Evolutionary conservation across 2,329 filamentous ascomycete genomes (phyloP).

Genomic region (Epichloe typhina): DNA sequence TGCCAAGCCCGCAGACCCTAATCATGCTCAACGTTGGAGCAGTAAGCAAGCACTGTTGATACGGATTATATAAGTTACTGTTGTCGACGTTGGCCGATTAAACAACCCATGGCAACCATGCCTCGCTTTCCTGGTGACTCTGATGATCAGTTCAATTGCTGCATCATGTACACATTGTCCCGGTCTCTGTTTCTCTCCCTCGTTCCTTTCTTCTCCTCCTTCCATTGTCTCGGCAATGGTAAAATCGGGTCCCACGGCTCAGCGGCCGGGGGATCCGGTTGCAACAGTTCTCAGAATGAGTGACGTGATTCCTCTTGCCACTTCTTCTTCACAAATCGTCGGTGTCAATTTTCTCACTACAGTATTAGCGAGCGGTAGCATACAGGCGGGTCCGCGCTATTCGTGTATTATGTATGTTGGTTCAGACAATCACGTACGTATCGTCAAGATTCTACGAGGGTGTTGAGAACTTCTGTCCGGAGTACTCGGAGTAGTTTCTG

Average conservation of each 20-base stretch:
- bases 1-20: not conserved
- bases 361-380: not conserved
- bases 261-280: not conserved
- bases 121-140: no score
- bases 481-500: not conserved
- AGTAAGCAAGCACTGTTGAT: not conserved
- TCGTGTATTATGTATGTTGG: not conserved
- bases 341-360: no score
- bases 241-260: not conserved
- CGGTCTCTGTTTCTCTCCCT: no score
- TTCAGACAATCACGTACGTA: not conserved
- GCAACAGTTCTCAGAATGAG: not conserved
- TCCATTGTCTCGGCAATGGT: not conserved
- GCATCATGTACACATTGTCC: no score
- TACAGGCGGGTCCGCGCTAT: not conserved
- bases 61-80: not conserved
- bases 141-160: no score
- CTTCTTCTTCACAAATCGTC: not conserved
- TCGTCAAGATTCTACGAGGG: not conserved
- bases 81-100: not conserved
- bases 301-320: not conserved
- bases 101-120: no score
- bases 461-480: not conserved
- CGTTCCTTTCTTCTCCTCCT: no score
- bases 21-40: not conserved